Evolutionary conservation across 1,284 basidiomycete genomes (phyloP), one percentile per base, ranked within the genome.

Genomic region (Cryptococcus amylolentus): DNA sequence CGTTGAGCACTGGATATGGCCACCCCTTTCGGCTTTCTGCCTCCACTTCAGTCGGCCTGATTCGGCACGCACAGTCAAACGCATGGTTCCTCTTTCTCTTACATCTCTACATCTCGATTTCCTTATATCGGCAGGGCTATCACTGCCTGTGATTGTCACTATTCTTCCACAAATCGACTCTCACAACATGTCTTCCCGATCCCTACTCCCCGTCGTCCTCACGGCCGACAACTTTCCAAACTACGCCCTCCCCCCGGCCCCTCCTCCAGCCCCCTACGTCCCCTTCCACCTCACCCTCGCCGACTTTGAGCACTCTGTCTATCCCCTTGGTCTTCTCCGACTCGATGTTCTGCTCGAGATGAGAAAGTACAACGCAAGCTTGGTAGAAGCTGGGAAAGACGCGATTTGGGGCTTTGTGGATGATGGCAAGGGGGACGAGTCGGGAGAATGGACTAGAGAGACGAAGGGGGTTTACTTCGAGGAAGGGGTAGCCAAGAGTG

Each of bases 151-250:
- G 23, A 23, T 3, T 35, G 31, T 35, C 31, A 8, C 31, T 35
- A 1, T 35, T 8, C 31, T 16, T 16, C n/a, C n/a, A 9, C 5
- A 3, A 42, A 14, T 23, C 4, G 14, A 14, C 9, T 14, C 9
- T 10, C 41, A 47, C 12, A 31, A n/a, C 26, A 50, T 50, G 49
- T 23, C 35, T n/a, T 10, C 37, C 35, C 47, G 47, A 14, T 67
- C 72, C 5, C 84, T 85, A 62, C 80, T 88, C 38, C 79, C 86
- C 27, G 67, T 88, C 58, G 74, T 88, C 44, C 77, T 82, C 50
- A 71, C 76, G n/a, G 87, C 84, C 72, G 83, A 88, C 73, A 88
- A 87, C 70, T 84, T 84, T 56, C 67, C 80, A 12, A 18, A 44
- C 7, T 60, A 55, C 35, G 26, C 49, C 18, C 20, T 53, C 4